Percentiles rank a stretch among this genome's conserved stretches.
Evolutionary conservation across 805 yeast genomes (phyloP).

Genomic region (Barnettozyma populi): DNA sequence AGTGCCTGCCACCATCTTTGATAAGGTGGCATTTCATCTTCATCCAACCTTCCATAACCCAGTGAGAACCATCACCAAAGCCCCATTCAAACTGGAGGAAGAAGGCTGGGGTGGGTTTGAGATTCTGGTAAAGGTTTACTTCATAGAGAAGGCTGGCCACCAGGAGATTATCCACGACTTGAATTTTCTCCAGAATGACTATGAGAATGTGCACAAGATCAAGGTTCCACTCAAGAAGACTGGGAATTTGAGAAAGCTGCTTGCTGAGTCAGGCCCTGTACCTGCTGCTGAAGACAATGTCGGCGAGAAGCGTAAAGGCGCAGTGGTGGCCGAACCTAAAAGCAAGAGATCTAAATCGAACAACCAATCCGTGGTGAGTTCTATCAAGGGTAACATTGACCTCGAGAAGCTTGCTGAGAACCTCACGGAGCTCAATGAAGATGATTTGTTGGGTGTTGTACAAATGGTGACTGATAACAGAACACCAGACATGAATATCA

Average conservation of each 20-base stretch:
- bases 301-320: constrained; percentile 34
- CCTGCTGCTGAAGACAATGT: constrained; percentile 41
- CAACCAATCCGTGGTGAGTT: constrained; percentile 29
- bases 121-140: constrained; percentile 68
- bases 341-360: constrained; percentile 24
- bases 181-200: constrained; percentile 73
- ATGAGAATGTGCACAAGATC: constrained; percentile 71
- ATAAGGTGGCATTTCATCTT: constrained; percentile 85
- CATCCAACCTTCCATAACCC: constrained; percentile 96
- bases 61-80: constrained; percentile 67
- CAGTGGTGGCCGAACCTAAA: constrained; percentile 17
- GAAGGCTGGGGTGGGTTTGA: constrained; percentile 99
- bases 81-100: constrained; percentile 85
- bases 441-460: constrained; percentile 88
- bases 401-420: constrained; percentile 88
- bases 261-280: constrained; percentile 78
- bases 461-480: constrained; percentile 97
- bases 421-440: constrained; percentile 81
- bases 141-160: constrained; percentile 86
- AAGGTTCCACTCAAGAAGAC: constrained; percentile 68
- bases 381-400: constrained; percentile 75
- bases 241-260: constrained; percentile 57
- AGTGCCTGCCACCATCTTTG: constrained; percentile 81
- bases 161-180: constrained; percentile 82
- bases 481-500: constrained; percentile 91